These are phyloP conservation scores for Macrophomina phaseolina DNA, from an alignment of 2,329 filamentous ascomycete genomes.

Conservation along the genomic window DNA sequence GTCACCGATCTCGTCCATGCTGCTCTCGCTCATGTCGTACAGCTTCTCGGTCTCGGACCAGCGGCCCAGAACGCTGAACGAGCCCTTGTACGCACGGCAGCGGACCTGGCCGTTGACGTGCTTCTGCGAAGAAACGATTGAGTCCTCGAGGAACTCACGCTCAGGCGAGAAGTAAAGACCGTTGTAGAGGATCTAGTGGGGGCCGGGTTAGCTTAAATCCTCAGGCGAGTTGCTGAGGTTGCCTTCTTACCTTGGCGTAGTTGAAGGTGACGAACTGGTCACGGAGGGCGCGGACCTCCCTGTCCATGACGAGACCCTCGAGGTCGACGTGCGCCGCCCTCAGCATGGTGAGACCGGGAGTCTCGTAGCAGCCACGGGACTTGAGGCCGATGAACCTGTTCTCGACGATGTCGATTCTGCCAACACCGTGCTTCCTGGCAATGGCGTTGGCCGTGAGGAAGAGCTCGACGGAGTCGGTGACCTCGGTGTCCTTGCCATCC, in stretches of 20 bases:
- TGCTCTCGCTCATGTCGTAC: slow-evolving; percentile 68
- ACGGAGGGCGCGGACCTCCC: slow-evolving; percentile 70
- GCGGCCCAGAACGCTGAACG: slow-evolving; percentile 64
- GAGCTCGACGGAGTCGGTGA: slow-evolving; percentile 73
- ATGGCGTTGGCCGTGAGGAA: slow-evolving; percentile 76
- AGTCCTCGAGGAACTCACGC: slow-evolving; percentile 72
- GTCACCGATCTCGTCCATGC: slow-evolving; percentile 73
- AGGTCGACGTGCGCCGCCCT: slow-evolving; percentile 65
- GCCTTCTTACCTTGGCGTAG: slow-evolving; percentile 56
- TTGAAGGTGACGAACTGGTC: slow-evolving; percentile 73
- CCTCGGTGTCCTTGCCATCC: slow-evolving; percentile 61
- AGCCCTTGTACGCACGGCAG: slow-evolving; percentile 71
- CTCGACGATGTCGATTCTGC: slow-evolving; percentile 83
- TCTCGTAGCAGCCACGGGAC: slow-evolving; percentile 80
- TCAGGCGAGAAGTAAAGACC: slow-evolving; percentile 73
- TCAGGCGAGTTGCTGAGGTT: slow-evolving; percentile 39
- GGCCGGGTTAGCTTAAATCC: neutral
- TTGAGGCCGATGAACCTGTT: slow-evolving; percentile 82
- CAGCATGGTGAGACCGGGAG: slow-evolving; percentile 52
- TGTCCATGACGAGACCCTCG: slow-evolving; percentile 71
- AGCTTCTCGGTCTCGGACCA: slow-evolving; percentile 71
- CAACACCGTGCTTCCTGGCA: slow-evolving; percentile 74
- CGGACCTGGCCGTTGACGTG: slow-evolving; percentile 59
- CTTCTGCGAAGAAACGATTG: slow-evolving; percentile 48
- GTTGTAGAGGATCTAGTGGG: slow-evolving; percentile 56